Evolutionary conservation across 1,139 yeast genomes (phyloP), one percentile per base, ranked within the genome.

Genomic region (Lodderomyces theae): DNA sequence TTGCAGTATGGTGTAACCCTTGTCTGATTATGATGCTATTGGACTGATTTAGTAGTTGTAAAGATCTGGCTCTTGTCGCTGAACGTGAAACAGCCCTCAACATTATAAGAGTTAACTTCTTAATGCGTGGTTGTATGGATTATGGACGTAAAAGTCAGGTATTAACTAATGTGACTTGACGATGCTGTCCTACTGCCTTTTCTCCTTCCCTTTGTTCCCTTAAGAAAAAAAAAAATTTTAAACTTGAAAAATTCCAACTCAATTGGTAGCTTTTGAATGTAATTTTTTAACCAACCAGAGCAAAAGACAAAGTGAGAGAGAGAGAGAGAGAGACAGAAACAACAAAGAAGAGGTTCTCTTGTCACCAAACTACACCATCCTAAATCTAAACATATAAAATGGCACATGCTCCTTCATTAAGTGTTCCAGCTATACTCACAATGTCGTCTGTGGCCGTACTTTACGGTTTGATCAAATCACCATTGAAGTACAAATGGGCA

Each of bases 401-500:
- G 72, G 72, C 64, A 37, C 72, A 71, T 57, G 70, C 69, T 42
- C 74, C 75, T 24, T 60, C 63, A 45, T 59, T 72, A 46, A 70
- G 66, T 52, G 49, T 58, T 41, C 69, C 70, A 45, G 76, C 77
- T 45, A 62, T 64, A 36, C 68, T 66, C 46, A 65, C 73, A 47
- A 72, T 72, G 76, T 56, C 72, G 21, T 69, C 76, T n/a, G 77
- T 72, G 37, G 51, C 64, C 16, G 53, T 66, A 35, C 61, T 69
- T 42, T 72, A 72, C 48, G 63, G 56, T 18, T 53, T 53, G 43
- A 58, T 72, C 57, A 72, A 72, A 55, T 69, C 77, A 5, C 77
- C 77, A 18, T 59, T 66, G 50, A 72, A 72, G 50, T 66, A 72
- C 56, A 60, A 63, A 51, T 70, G 65, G 66, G 64, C 65, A 37